Base-by-base conservation (phyloP, 1,139 yeast genomes). In the Geotrichum bryndzae region DNA sequence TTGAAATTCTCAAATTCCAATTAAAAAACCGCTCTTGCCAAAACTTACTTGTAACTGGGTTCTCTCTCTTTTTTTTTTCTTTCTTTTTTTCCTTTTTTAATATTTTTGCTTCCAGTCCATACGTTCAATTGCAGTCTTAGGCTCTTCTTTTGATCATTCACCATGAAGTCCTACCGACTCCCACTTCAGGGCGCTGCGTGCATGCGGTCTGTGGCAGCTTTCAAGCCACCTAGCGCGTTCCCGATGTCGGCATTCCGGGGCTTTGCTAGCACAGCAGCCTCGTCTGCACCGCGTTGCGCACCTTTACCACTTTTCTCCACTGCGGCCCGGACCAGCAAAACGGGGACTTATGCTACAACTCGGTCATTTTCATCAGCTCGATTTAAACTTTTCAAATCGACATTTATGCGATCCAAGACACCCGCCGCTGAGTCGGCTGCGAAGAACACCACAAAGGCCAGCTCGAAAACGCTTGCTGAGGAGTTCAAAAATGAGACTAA, bases 401-500 rank as follows among this genome's bases (percentile, higher is more conserved):
- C 41, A 33, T 8, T 25, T 18, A n/a, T 25, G 3, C 8, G 53
- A 18, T 35, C 38, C 15, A 54, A 54, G 54, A 22, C 33, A n/a
- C 53, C 53, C 15, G 51, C 31, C 25, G 51, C 23, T 46, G 51
- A 29, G 10, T 22, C 53, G 51, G 38, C 54, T 11, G 45, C 31
- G 13, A 33, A 35, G 27, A 22, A 6, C 18, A 8, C 35, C 15
- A 51, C 54, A 50, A 35, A 46, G 23, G 4, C 46, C n/a, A 10
- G 8, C 22, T 41, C 48, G n/a, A 2, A 41, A 7, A n/a, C 48
- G 22, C 29, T 54, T 5, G 52, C 52, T 10, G 57, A 54, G 11
- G 29, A 27, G 3, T 15, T 53, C 1, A 38, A 53, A 29, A 61
- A 58, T 27, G 66, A 62, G 52, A 60, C 59, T 33, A 57, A 50